Conservation (phyloP, 2,329 filamentous ascomycete genomes). For the Lithohypha guttulata region DNA sequence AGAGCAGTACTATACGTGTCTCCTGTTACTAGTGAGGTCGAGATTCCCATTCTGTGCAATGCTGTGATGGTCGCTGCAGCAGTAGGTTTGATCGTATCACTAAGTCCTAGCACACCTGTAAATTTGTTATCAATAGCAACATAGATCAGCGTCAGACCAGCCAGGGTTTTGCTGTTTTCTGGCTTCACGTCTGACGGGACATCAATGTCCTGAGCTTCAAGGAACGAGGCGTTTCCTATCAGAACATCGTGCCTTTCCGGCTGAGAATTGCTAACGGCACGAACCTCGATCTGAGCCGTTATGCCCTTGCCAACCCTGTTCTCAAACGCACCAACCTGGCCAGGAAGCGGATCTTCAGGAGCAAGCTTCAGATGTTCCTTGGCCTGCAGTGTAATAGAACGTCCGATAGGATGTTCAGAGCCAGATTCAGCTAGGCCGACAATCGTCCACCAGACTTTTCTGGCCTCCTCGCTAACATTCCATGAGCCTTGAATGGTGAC, state of each 20-base stretch:
- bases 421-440: constrained; percentile 91
- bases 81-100: constrained; percentile 83
- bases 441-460: constrained; percentile 85
- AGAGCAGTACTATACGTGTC: constrained; percentile 78
- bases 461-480: constrained; percentile 56
- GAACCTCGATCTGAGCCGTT: constrained; percentile 53
- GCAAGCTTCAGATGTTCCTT: constrained; percentile 64
- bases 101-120: constrained; percentile 69
- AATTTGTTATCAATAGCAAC: constrained; percentile 76
- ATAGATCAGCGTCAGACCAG: constrained; percentile 83
- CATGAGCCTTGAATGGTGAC: constrained; percentile 57
- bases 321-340: constrained; percentile 74
- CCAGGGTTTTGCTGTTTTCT: constrained; percentile 27
- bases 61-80: constrained; percentile 72
- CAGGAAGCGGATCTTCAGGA: constrained; percentile 64
- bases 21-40: constrained; percentile 84
- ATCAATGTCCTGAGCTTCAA: constrained; percentile 57
- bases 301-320: constrained; percentile 77
- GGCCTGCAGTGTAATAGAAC: constrained; percentile 66
- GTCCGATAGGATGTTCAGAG: constrained; percentile 93
- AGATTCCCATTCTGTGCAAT: constrained; percentile 72
- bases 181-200: constrained; percentile 33
- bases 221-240: constrained; percentile 69
- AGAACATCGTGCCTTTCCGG: constrained; percentile 66
- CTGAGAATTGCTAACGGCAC: constrained; percentile 54